These are phyloP conservation scores for Chalara sp. DNA, from an alignment of 2,329 filamentous ascomycete species.

Conservation along the genomic window DNA sequence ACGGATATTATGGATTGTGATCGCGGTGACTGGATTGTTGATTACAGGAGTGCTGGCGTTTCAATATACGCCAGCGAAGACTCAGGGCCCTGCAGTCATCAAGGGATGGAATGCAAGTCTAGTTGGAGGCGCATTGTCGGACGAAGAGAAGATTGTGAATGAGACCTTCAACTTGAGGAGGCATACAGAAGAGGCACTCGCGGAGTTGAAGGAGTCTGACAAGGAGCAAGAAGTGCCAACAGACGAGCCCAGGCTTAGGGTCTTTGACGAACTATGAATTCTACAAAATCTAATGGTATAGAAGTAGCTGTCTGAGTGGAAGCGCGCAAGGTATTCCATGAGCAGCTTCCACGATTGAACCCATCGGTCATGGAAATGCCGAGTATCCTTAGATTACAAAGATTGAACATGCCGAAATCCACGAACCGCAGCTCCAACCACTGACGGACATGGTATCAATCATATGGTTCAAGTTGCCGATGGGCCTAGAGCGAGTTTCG, in stretches of 20 bases:
- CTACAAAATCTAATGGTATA: not conserved
- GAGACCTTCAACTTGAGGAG: conserved; percentile 11
- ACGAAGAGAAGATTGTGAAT: conserved; percentile 14
- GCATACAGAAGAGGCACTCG: conserved; percentile 10
- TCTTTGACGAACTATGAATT: conserved; percentile 27
- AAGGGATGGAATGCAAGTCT: conserved; percentile 12
- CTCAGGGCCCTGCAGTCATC: conserved; percentile 2
- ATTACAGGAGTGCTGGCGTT: conserved; percentile 40
- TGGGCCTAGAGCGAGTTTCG: too few relatives aligned
- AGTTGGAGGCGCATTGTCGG: conserved; percentile 11
- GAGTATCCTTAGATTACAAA: too few relatives aligned
- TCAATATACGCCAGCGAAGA: conserved; percentile 19
- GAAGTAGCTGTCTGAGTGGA: too few relatives aligned
- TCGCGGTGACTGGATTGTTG: conserved; percentile 35
- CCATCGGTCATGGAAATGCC: too few relatives aligned
- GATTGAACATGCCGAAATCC: too few relatives aligned
- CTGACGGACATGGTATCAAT: too few relatives aligned
- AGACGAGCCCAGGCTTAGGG: conserved; percentile 23
- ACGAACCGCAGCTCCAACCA: too few relatives aligned
- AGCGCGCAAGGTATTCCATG: too few relatives aligned
- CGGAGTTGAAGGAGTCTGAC: conserved; percentile 1
- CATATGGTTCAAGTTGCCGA: too few relatives aligned
- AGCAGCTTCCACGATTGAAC: too few relatives aligned
- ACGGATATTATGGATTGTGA: conserved; percentile 56
- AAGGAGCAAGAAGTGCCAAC: conserved; percentile 8